Percentiles rank a stretch among this genome's conserved stretches.
Conservation (phyloP, 768 basidiomycete genomes). For the Mrakia hoshinonis region DNA sequence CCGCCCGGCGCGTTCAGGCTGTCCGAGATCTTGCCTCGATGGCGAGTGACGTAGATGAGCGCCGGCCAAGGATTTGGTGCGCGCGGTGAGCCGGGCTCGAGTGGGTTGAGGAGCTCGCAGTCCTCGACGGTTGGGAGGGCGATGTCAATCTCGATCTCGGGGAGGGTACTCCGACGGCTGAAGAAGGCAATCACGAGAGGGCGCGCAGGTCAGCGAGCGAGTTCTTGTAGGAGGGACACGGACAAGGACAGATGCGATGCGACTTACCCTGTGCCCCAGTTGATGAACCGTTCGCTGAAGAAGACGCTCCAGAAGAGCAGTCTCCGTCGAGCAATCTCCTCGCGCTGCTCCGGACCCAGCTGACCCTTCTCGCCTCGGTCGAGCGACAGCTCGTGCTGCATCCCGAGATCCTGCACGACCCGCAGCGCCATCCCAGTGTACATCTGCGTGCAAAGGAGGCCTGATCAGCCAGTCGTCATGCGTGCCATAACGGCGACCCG, state of each 20-base stretch:
- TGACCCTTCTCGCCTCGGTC: neutral
- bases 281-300: slow-evolving; percentile 24
- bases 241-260: neutral
- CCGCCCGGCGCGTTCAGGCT: slow-evolving; percentile 9
- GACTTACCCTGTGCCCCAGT: slow-evolving; percentile 20
- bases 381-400: slow-evolving; percentile 18
- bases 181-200: neutral
- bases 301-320: slow-evolving; percentile 29
- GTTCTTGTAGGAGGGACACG: neutral
- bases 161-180: slow-evolving; percentile 6
- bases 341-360: neutral
- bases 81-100: neutral
- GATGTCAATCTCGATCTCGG: slow-evolving; percentile 28
- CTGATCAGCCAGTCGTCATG: no score
- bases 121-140: slow-evolving; percentile 14
- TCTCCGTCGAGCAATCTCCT: slow-evolving; percentile 18
- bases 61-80: slow-evolving; percentile 19
- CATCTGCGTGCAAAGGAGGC: neutral
- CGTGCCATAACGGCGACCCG: neutral
- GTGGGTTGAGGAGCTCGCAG: slow-evolving; percentile 19
- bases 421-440: slow-evolving; percentile 16
- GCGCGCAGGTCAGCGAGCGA: neutral
- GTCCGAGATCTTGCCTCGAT: slow-evolving; percentile 24
- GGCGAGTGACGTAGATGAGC: slow-evolving; percentile 8
- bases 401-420: slow-evolving; percentile 20